These are phyloP conservation scores for Penicillium sumatraense DNA, from an alignment of 2,329 filamentous ascomycete genomes.

Conservation along the genomic window DNA sequence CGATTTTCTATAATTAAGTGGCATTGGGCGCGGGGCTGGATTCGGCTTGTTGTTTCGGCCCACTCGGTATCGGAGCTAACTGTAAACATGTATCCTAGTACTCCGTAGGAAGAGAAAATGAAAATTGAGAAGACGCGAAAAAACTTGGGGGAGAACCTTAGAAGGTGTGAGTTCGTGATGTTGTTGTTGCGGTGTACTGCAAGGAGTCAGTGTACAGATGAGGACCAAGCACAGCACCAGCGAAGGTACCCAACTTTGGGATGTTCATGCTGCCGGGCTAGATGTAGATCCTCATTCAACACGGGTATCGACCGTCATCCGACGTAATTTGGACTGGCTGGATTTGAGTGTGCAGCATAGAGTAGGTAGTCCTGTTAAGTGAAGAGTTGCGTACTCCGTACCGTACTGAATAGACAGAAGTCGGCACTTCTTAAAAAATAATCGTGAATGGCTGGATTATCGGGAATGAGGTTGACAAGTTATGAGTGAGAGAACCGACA, in stretches of 20 bases:
- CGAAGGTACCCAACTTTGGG: background rate
- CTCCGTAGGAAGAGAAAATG: too few relatives aligned
- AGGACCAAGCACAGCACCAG: background rate
- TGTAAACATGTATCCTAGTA: background rate
- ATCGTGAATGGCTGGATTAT: background rate
- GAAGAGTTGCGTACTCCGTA: background rate
- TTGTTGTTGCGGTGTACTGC: background rate
- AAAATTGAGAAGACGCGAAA: background rate
- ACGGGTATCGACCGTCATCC: slow-evolving; percentile 5
- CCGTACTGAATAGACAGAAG: too few relatives aligned
- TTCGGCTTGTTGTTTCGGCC: slow-evolving; percentile 3
- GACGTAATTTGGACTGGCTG: slow-evolving; percentile 5
- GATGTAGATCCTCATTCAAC: slow-evolving; percentile 18
- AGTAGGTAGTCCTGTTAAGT: background rate
- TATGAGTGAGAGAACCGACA: background rate
- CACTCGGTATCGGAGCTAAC: slow-evolving; percentile 14
- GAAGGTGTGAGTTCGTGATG: background rate
- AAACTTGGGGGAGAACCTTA: too few relatives aligned
- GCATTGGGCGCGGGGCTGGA: slow-evolving; percentile 7
- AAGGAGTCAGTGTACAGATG: background rate
- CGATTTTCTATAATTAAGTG: slow-evolving; percentile 14
- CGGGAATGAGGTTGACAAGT: too few relatives aligned
- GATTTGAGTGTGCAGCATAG: background rate
- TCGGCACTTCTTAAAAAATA: too few relatives aligned
- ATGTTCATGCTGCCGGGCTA: slow-evolving; percentile 3